These are phyloP conservation scores for Gastrolobium villosum DNA, from an alignment of 306 rosid species.

Conservation along the genomic window DNA sequence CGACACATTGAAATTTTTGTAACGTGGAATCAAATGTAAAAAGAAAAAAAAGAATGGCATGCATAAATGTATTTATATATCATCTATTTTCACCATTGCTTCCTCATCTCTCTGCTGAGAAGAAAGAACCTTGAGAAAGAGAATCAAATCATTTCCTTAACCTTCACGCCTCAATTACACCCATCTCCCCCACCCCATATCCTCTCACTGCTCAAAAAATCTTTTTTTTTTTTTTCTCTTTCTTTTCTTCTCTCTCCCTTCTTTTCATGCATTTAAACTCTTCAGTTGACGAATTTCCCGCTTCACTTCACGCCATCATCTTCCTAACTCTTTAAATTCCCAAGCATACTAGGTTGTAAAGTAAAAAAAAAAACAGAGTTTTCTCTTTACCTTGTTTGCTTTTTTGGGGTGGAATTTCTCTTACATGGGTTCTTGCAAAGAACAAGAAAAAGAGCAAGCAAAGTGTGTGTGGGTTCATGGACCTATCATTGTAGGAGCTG, in stretches of 20 bases:
- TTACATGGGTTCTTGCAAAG: conserved; percentile 70
- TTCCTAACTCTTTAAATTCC: conserved; percentile 5
- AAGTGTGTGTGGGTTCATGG: conserved; percentile 62
- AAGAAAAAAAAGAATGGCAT: not conserved
- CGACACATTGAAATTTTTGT: no score
- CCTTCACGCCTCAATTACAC: conserved; percentile 78
- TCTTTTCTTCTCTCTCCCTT: not conserved
- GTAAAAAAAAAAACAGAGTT: conserved; percentile 11
- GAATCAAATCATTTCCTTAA: conserved; percentile 77
- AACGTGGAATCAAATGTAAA: not conserved
- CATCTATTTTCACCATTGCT: not conserved
- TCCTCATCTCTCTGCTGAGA: conserved; percentile 37
- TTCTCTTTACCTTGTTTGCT: not conserved
- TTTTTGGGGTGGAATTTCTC: conserved; percentile 1
- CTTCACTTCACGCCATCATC: not conserved
- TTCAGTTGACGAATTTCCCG: conserved; percentile 34
- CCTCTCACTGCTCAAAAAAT: conserved; percentile 25
- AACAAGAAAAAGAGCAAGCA: conserved; percentile 44
- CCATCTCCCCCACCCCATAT: not conserved
- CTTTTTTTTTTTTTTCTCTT: not conserved
- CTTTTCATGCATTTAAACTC: conserved; percentile 43
- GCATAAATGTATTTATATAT: conserved; percentile 6
- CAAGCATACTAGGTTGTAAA: not conserved
- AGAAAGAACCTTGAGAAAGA: conserved; percentile 71
- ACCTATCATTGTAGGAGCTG: conserved; percentile 93